phyloP scores from a whole-genome alignment of 2,329 filamentous ascomycete genomes.

The Cladosporium halotolerans region DNA sequence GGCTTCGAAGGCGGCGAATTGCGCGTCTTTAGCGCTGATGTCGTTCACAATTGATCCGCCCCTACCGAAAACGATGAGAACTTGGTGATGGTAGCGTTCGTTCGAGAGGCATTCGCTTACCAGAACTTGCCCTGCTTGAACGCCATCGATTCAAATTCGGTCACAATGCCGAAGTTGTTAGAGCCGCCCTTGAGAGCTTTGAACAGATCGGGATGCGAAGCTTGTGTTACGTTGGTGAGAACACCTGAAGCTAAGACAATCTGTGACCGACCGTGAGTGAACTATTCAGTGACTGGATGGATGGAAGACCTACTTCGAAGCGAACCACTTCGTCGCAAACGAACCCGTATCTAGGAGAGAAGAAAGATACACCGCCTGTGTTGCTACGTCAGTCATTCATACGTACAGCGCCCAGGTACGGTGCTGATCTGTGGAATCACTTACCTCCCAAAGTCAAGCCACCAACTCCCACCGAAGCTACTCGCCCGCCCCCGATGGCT shows the following conservation, averaged over 20 bases:
- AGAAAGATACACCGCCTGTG: conserved; percentile 44
- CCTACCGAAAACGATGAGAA: neutral
- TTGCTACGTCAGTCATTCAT: conserved; percentile 18
- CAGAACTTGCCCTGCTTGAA: conserved; percentile 20
- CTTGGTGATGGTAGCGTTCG: neutral
- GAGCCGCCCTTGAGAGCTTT: conserved; percentile 42
- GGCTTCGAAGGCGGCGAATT: conserved; percentile 13
- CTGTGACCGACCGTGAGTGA: conserved; percentile 10
- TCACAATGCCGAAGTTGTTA: conserved; percentile 41
- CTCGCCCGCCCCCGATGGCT: conserved; percentile 41
- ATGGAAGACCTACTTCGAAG: conserved; percentile 31
- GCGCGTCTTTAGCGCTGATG: conserved; percentile 35
- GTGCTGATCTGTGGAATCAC: neutral
- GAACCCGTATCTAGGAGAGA: conserved; percentile 43
- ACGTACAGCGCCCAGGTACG: too few relatives aligned
- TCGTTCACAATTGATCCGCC: conserved; percentile 40
- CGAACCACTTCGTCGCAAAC: conserved; percentile 33
- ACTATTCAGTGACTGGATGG: conserved; percentile 29
- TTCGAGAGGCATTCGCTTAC: neutral
- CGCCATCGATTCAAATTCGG: conserved; percentile 35
- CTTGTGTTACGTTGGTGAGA: conserved; percentile 34
- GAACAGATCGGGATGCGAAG: conserved; percentile 43
- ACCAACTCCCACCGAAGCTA: conserved; percentile 38
- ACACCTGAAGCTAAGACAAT: conserved; percentile 36
- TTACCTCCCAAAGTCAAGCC: conserved; percentile 38